Evolutionary conservation across 257 asterid genomes (phyloP).

Genomic region (Petunia axillaris): DNA sequence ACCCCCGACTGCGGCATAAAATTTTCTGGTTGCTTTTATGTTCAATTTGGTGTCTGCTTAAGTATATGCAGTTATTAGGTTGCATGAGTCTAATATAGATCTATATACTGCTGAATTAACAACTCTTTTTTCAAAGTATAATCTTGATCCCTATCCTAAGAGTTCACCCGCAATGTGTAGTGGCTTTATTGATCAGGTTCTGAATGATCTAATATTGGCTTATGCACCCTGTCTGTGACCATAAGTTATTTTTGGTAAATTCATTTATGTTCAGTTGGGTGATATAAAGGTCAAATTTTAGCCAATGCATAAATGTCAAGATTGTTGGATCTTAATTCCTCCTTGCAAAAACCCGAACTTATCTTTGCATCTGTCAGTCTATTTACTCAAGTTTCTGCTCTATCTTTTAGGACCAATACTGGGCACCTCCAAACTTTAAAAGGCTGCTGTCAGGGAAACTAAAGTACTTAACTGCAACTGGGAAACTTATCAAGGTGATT

Average conservation of each 20-base stretch:
- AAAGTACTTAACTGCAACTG: conserved; percentile 51
- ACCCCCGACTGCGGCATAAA: neutral
- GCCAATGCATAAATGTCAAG: neutral
- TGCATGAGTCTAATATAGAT: too few relatives aligned
- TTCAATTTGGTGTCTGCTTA: neutral
- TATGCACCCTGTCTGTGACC: too few relatives aligned
- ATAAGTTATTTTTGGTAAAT: too few relatives aligned
- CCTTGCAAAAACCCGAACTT: neutral
- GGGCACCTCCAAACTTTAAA: conserved; percentile 62
- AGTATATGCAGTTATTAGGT: too few relatives aligned
- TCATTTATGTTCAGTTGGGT: neutral
- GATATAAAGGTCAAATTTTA: neutral
- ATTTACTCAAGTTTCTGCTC: neutral
- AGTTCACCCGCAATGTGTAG: too few relatives aligned
- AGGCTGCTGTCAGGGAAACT: conserved; percentile 50
- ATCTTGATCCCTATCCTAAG: too few relatives aligned
- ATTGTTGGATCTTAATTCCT: neutral
- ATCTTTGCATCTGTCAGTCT: neutral
- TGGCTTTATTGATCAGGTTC: too few relatives aligned
- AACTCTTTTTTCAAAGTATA: too few relatives aligned
- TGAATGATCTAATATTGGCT: too few relatives aligned
- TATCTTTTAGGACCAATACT: conserved; percentile 48
- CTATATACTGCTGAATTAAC: too few relatives aligned
- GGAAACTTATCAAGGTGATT: conserved; percentile 52
- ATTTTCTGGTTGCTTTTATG: neutral